These are phyloP conservation scores for Cadophora malorum DNA, from an alignment of 2,329 filamentous ascomycete genomes.

Conservation along the genomic window DNA sequence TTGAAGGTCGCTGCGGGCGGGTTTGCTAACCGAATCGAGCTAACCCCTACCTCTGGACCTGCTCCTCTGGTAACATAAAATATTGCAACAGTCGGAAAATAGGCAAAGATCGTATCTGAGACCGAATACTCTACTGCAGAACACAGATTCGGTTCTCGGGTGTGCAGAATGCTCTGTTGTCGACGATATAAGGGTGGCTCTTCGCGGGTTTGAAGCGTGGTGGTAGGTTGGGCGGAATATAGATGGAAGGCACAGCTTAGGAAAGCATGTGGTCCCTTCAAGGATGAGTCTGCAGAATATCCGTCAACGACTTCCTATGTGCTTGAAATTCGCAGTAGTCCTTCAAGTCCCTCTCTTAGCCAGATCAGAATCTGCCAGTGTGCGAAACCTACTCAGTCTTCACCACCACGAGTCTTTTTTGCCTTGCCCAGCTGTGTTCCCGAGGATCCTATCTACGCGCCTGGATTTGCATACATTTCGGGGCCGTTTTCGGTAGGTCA, in stretches of 20 bases:
- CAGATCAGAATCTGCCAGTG: background rate
- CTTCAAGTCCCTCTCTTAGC: background rate
- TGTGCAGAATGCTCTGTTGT: background rate
- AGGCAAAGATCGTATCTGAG: background rate
- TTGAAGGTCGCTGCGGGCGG: constrained; percentile 7
- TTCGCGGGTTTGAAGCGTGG: background rate
- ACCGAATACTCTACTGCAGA: background rate
- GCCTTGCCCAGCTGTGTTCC: background rate
- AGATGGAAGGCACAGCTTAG: constrained; percentile 2
- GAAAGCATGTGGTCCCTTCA: background rate
- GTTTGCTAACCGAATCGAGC: constrained; percentile 10
- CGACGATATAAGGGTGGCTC: background rate
- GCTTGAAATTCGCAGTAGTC: background rate
- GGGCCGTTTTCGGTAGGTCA: background rate
- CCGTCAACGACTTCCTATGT: constrained; percentile 3
- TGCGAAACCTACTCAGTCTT: constrained; percentile 1
- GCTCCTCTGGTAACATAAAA: constrained; percentile 15
- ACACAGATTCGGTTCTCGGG: background rate
- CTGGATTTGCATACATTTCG: constrained; percentile 12
- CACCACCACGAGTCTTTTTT: constrained; percentile 11
- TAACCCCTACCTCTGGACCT: constrained; percentile 20
- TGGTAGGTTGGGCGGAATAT: background rate
- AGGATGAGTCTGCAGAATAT: background rate
- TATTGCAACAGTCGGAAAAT: background rate
- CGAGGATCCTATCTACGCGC: constrained; percentile 7